These are phyloP conservation scores for Coleophoma cylindrospora DNA, from an alignment of 2,329 filamentous ascomycete genomes.

Conservation along the genomic window DNA sequence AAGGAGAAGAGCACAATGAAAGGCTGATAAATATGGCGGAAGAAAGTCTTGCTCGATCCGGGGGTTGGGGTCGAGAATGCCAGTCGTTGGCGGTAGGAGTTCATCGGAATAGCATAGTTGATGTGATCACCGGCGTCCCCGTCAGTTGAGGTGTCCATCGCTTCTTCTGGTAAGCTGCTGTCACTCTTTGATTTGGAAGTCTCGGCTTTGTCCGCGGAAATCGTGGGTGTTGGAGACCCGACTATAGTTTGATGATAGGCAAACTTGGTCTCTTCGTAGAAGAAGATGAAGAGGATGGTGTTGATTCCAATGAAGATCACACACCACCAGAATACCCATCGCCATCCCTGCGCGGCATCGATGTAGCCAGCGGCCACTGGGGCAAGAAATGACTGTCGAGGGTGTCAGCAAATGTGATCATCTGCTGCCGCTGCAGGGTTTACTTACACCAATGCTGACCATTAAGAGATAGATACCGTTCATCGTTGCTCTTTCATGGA, in stretches of 20 bases:
- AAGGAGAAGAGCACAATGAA: conserved; percentile 30
- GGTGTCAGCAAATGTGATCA: too few relatives aligned
- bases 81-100: conserved; percentile 37
- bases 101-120: conserved; percentile 26
- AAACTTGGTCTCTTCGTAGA: conserved; percentile 34
- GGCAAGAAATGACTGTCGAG: conserved; percentile 21
- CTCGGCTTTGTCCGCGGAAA: neutral
- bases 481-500: conserved; percentile 40
- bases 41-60: conserved; percentile 24
- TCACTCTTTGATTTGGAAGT: neutral
- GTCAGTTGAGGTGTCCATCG: too few relatives aligned
- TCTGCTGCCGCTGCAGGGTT: too few relatives aligned
- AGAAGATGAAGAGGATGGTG: conserved; percentile 34
- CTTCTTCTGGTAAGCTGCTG: neutral
- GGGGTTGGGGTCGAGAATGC: conserved; percentile 21
- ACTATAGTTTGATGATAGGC: neutral
- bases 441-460: conserved; percentile 23
- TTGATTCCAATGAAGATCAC: conserved; percentile 33
- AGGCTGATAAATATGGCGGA: conserved; percentile 30
- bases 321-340: conserved; percentile 44
- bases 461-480: conserved; percentile 41
- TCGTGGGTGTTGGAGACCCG: neutral
- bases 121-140: neutral
- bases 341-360: conserved; percentile 36
- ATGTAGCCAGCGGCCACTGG: conserved; percentile 35